phyloP scores from a whole-genome alignment of 129 eudicot genomes.

The Flaveria robusta region DNA sequence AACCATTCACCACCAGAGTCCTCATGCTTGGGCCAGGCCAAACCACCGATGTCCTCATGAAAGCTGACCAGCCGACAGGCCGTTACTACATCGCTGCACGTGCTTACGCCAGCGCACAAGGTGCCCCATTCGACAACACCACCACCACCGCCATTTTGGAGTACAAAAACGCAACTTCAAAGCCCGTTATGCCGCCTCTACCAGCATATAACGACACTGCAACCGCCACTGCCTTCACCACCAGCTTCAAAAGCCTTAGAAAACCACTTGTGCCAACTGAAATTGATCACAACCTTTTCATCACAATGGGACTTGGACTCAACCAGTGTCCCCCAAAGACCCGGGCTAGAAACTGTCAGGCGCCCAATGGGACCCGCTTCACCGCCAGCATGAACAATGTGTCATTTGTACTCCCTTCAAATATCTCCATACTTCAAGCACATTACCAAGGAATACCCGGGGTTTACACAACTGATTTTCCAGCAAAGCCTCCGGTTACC shows the following conservation, averaged over 20 bases:
- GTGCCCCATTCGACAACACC: conserved; percentile 89
- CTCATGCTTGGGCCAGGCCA: conserved; percentile 99
- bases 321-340: conserved; percentile 66
- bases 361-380: conserved; percentile 94
- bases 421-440: conserved; percentile 78
- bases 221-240: conserved; percentile 82
- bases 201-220: conserved; percentile 88
- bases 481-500: conserved; percentile 63
- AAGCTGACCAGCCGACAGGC: conserved; percentile 76
- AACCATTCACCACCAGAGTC: conserved; percentile 86
- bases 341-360: conserved; percentile 68
- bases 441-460: conserved; percentile 72
- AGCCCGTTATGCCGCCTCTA: conserved; percentile 60
- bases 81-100: conserved; percentile 91
- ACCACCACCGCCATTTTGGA: conserved; percentile 96
- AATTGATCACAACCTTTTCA: conserved; percentile 65
- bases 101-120: conserved; percentile 92
- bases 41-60: conserved; percentile 90
- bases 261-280: conserved; percentile 64
- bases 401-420: conserved; percentile 81
- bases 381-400: conserved; percentile 95
- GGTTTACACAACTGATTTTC: conserved; percentile 79
- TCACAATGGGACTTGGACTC: conserved; percentile 86
- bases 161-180: conserved; percentile 58
- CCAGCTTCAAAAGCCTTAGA: conserved; percentile 66